These are phyloP conservation scores for Pestalotiopsis sp. DNA, from an alignment of 2,329 filamentous ascomycete species.

Conservation along the genomic window DNA sequence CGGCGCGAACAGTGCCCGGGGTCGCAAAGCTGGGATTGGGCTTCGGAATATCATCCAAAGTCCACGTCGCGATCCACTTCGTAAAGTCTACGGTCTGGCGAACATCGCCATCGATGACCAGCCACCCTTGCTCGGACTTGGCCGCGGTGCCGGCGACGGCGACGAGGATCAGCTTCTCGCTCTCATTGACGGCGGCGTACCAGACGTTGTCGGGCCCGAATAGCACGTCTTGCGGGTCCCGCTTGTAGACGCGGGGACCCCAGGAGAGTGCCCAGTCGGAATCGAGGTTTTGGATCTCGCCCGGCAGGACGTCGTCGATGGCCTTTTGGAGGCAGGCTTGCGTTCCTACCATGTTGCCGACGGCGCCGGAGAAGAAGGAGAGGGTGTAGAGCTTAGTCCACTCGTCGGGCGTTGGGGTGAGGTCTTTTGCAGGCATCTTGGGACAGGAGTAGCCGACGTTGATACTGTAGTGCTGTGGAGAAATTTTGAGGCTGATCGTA, in stretches of 20 bases:
- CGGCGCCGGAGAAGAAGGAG: background rate
- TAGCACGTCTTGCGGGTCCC: background rate
- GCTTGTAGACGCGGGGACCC: conserved; percentile 5
- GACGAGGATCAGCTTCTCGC: background rate
- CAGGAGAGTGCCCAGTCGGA: background rate
- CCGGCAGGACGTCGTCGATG: background rate
- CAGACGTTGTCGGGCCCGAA: background rate
- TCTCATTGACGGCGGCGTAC: conserved; percentile 4
- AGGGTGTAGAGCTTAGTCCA: background rate
- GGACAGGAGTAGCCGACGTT: too few relatives aligned
- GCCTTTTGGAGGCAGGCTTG: background rate
- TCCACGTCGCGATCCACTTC: background rate
- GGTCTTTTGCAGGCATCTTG: background rate
- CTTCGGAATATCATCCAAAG: background rate
- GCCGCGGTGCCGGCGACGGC: conserved; percentile 5
- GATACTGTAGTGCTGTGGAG: too few relatives aligned
- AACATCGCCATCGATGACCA: background rate
- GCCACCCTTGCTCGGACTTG: background rate
- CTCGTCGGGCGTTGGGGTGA: background rate
- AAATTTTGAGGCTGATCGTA: too few relatives aligned
- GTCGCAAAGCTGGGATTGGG: background rate
- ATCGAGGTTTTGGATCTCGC: background rate
- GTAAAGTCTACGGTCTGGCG: background rate
- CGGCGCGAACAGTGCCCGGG: background rate
- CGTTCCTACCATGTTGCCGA: background rate